Percentiles rank a stretch among this genome's conserved stretches.
Evolutionary conservation across 495 filamentous ascomycete species (phyloP).

Genomic region (Xylaria sp.): DNA sequence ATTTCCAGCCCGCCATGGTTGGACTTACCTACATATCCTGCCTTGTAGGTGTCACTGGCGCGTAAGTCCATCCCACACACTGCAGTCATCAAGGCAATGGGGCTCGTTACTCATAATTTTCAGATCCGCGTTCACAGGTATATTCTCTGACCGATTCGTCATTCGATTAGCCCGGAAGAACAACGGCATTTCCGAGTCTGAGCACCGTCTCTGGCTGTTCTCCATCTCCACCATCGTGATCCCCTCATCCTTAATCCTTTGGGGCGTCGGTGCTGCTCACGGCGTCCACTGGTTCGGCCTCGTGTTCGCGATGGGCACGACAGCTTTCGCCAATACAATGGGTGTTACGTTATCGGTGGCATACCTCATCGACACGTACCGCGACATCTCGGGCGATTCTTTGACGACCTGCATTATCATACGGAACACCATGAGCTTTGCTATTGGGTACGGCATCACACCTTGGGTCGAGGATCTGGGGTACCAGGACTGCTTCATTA

Average conservation of each 20-base stretch:
- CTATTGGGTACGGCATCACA: conserved; percentile 60
- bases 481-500: conserved; percentile 69
- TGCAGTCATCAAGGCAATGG: neutral
- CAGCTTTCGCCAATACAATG: conserved; percentile 63
- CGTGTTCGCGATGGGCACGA: conserved; percentile 66
- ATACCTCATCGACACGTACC: conserved; percentile 70
- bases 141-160: conserved; percentile 66
- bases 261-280: conserved; percentile 73
- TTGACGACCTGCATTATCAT: conserved; percentile 70
- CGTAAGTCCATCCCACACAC: conserved; percentile 40
- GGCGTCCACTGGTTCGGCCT: conserved; percentile 68
- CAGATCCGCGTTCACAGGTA: conserved; percentile 37
- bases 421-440: conserved; percentile 68
- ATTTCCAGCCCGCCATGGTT: conserved; percentile 64
- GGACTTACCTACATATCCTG: conserved; percentile 67
- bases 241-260: conserved; percentile 65
- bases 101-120: neutral
- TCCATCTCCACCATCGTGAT: conserved; percentile 59
- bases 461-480: conserved; percentile 68
- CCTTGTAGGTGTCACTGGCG: conserved; percentile 60
- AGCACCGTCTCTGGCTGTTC: conserved; percentile 71
- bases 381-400: conserved; percentile 67
- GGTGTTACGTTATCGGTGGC: conserved; percentile 66
- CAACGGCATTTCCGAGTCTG: conserved; percentile 67
- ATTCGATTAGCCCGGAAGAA: conserved; percentile 66